These are phyloP conservation scores for Exophiala sp. DNA, from an alignment of 2,329 filamentous ascomycete genomes.

Conservation along the genomic window DNA sequence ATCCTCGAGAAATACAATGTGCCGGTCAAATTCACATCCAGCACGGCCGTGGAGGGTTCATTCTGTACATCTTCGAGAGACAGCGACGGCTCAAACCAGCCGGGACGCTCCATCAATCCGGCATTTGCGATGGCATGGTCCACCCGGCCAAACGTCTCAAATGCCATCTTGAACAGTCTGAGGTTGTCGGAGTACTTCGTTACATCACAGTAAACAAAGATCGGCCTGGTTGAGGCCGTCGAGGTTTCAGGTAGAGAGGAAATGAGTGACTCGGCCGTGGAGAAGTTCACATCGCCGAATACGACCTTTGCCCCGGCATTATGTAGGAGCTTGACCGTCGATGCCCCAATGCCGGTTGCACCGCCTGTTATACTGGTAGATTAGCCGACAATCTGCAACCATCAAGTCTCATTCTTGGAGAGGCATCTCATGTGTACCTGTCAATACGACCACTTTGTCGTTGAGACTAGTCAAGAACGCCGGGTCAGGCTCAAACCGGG, in stretches of 20 bases:
- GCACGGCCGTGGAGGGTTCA: background rate
- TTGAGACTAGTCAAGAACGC: no score
- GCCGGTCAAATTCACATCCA: background rate
- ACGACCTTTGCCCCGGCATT: background rate
- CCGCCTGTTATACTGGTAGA: background rate
- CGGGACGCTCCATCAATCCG: conserved; percentile 41
- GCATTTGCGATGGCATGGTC: conserved; percentile 47
- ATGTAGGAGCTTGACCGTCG: background rate
- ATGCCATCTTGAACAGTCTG: conserved; percentile 43
- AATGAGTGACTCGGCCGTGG: background rate
- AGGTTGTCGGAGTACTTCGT: background rate
- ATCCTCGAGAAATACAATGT: background rate
- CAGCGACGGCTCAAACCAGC: conserved; percentile 33
- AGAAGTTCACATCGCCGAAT: background rate
- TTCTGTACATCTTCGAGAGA: background rate
- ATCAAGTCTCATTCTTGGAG: no score
- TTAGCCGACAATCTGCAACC: no score
- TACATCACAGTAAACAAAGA: background rate
- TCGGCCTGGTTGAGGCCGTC: background rate
- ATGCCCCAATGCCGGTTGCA: background rate
- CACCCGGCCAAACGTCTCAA: conserved; percentile 39
- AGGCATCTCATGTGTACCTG: no score
- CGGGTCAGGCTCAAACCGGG: background rate
- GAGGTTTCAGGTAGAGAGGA: no score
- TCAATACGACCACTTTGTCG: no score